Base-by-base conservation (phyloP, 106 monocot species). In the Chionographis japonica region DNA sequence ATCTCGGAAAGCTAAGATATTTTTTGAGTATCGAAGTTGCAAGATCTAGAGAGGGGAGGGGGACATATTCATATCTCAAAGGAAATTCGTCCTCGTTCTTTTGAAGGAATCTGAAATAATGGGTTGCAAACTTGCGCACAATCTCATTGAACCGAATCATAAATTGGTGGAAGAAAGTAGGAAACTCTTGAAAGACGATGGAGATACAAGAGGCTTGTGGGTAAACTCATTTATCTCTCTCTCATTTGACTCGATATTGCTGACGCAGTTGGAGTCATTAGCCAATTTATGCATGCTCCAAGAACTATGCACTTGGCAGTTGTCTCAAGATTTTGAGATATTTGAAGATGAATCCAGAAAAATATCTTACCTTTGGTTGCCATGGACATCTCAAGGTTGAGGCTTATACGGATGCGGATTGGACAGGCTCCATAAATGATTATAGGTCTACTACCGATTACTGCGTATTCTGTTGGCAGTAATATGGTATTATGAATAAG, bases 61-160 rank as follows among this genome's bases (percentile, higher is more conserved):
- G 64, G 9, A 27, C 27, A 65, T 65, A 8, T 39, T 62, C 3
- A 71, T 59, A 1, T 58, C 61, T 35, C 50, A 42, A 51, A 40
- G 60, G 50, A 71, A 60, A 27, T 71, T 52, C 17, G 7, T 71
- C 15, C 38, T 3, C 2, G 50, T 50, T 71, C 3, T 65, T 4
- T 43, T 61, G 0, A 50, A 27, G 13, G 50, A 61, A 50, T 49
- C 19, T 5, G 40, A 12, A 43, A 71, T 19, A 27, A 3, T 6
- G 15, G 37, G 35, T 13, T 54, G 68, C 40, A 68, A 68, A 55
- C 35, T 4, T 2, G 52, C 12, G 9, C 27, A 35, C 36, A 54
- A 36, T 37, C 54, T n/a, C 2, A 68, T 54, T 14, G 50, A 50
- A 12, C 13, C 0, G 0, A 27, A 18, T 27, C 20, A 16, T 58